Evolutionary conservation across 1,284 basidiomycete species (phyloP).

Genomic region (Puccinia polysora): DNA sequence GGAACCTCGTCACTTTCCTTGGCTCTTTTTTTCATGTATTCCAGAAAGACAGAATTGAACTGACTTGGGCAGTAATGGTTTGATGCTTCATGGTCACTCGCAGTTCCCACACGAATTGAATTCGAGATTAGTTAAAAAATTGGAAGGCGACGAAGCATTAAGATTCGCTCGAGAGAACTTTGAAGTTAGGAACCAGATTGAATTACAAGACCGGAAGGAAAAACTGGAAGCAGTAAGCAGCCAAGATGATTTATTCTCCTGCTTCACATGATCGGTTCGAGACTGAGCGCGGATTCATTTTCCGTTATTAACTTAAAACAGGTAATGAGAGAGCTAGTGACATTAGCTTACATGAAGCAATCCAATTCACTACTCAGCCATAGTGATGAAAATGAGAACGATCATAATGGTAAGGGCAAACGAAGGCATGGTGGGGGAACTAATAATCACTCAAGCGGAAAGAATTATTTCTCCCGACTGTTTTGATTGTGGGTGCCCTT

Average conservation of each 20-base stretch:
- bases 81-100: too few relatives aligned
- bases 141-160: constrained; percentile 76
- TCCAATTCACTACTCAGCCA: background rate
- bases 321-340: constrained; percentile 38
- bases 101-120: too few relatives aligned
- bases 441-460: background rate
- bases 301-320: background rate
- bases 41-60: too few relatives aligned
- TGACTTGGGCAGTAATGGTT: too few relatives aligned
- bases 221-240: constrained; percentile 82
- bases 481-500: constrained; percentile 1
- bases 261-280: background rate
- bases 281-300: background rate
- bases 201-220: constrained; percentile 92
- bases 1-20: constrained; percentile 3
- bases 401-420: constrained; percentile 3
- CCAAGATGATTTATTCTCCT: too few relatives aligned
- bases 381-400: background rate
- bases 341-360: constrained; percentile 40
- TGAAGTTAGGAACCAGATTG: constrained; percentile 74
- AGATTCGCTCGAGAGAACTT: constrained; percentile 95
- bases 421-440: background rate
- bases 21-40: too few relatives aligned
- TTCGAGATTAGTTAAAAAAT: constrained; percentile 82
- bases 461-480: constrained; percentile 2